Evolutionary conservation across 1,284 basidiomycete genomes (phyloP).

Genomic region (Phellinidium pouzarii): DNA sequence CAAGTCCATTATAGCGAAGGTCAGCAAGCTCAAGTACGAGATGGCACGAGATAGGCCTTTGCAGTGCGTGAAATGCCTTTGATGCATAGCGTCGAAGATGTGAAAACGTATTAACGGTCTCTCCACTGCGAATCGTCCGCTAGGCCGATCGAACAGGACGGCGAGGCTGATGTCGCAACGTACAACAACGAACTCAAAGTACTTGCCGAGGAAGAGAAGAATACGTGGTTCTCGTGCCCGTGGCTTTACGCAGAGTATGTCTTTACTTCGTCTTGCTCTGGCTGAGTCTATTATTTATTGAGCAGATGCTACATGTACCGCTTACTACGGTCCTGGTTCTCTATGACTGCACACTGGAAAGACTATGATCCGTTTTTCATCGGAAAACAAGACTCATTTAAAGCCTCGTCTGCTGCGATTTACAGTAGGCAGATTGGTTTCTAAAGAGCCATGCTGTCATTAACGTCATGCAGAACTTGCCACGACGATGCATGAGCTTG

Average conservation of each 20-base stretch:
- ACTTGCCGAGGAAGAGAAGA: constrained; percentile 42
- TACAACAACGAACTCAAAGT: constrained; percentile 71
- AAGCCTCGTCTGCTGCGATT: constrained; percentile 72
- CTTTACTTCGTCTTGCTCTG: constrained; percentile 6
- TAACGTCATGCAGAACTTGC: constrained; percentile 48
- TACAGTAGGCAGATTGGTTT: constrained; percentile 45
- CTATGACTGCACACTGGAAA: constrained; percentile 66
- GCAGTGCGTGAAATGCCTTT: constrained; percentile 42
- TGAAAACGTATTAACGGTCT: too few species aligned
- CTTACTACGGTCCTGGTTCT: constrained; percentile 71
- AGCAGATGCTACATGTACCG: constrained; percentile 84
- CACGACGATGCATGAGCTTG: constrained; percentile 58
- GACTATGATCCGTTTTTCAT: constrained; percentile 79
- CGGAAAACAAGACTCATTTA: constrained; percentile 82
- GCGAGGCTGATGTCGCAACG: constrained; percentile 54
- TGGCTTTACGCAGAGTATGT: constrained; percentile 90
- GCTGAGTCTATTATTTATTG: constrained; percentile 2
- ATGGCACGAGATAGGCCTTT: constrained; percentile 79
- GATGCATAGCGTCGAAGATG: background rate
- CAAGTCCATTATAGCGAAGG: constrained; percentile 71
- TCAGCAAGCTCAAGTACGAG: constrained; percentile 83
- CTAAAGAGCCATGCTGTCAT: background rate
- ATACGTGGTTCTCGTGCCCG: constrained; percentile 87
- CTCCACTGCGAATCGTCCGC: constrained; percentile 1
- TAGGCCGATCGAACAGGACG: constrained; percentile 69